Evolutionary conservation across 2,329 filamentous ascomycete genomes (phyloP).

Genomic region (Epichloe aotearoae): DNA sequence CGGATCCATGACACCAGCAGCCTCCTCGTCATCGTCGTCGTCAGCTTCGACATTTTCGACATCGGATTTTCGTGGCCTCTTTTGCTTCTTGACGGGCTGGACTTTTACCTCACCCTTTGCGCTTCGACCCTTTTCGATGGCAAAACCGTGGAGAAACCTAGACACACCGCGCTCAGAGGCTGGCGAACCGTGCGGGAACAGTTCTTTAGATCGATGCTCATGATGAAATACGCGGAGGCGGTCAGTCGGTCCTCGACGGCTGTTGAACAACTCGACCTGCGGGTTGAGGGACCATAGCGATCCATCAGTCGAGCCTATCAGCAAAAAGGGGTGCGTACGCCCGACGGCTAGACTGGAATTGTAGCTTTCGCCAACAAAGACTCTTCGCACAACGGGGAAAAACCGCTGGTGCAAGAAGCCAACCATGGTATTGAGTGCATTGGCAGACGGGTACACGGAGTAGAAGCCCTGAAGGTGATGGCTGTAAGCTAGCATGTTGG

Average conservation of each 20-base stretch:
- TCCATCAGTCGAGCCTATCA: slow-evolving; percentile 41
- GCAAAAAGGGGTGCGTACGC: slow-evolving; percentile 36
- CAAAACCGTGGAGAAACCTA: slow-evolving; percentile 39
- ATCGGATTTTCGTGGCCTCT: slow-evolving; percentile 22
- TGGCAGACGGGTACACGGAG: slow-evolving; percentile 36
- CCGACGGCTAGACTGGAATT: slow-evolving; percentile 38
- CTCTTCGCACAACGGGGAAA: slow-evolving; percentile 38
- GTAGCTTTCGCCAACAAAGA: slow-evolving; percentile 37
- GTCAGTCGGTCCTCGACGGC: slow-evolving; percentile 19
- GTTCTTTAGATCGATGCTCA: slow-evolving; percentile 30
- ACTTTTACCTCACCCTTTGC: slow-evolving; percentile 27
- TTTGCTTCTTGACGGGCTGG: slow-evolving; percentile 21
- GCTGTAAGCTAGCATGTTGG: slow-evolving; percentile 39
- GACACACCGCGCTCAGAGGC: slow-evolving; percentile 29
- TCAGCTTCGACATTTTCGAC: slow-evolving; percentile 13
- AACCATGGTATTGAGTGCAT: slow-evolving; percentile 37
- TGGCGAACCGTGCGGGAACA: slow-evolving; percentile 17
- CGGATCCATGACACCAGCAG: slow-evolving; percentile 20
- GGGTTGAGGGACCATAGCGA: slow-evolving; percentile 35
- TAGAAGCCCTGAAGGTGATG: slow-evolving; percentile 43
- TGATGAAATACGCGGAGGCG: slow-evolving; percentile 36
- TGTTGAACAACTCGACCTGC: slow-evolving; percentile 23
- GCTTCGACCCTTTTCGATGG: slow-evolving; percentile 35
- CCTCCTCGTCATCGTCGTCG: slow-evolving; percentile 21
- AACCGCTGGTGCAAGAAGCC: slow-evolving; percentile 39